These are phyloP conservation scores for Trichomonas gallinae DNA, from an alignment of 208 protist species.

Conservation along the genomic window DNA sequence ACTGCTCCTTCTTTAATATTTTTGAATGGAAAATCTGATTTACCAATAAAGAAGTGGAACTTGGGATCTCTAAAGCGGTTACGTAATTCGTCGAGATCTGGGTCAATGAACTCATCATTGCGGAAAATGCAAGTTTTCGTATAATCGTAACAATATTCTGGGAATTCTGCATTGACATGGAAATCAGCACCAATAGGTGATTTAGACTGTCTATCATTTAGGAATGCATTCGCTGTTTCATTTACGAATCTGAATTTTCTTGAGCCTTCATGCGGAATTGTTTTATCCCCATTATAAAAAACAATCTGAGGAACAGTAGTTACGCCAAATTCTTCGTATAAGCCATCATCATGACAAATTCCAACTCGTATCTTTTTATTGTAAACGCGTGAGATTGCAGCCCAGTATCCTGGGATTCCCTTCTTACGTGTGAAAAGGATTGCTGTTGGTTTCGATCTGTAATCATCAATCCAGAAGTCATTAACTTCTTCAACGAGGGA, in stretches of 20 bases:
- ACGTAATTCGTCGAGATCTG: not conserved
- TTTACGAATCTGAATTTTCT: slow-evolving; percentile 6
- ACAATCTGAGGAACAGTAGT: not conserved
- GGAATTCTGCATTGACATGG: not conserved
- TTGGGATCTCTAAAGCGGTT: not conserved
- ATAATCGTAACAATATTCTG: slow-evolving; percentile 2
- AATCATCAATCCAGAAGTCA: slow-evolving; percentile 18
- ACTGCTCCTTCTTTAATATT: not conserved
- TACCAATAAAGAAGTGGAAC: not conserved
- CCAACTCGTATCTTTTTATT: not conserved
- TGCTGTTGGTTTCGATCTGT: not conserved
- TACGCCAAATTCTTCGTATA: not conserved
- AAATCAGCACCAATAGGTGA: not conserved
- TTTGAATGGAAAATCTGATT: not conserved
- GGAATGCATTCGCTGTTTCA: not conserved
- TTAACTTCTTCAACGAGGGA: not conserved
- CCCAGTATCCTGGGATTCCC: not conserved
- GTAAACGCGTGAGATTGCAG: not conserved
- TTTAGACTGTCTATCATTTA: not conserved
- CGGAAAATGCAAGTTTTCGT: not conserved
- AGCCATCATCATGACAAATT: slow-evolving; percentile 3
- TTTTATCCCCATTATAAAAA: not conserved
- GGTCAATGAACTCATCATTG: not conserved
- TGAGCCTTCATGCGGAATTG: not conserved
- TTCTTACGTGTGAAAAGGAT: not conserved